Conservation (phyloP, 495 filamentous ascomycete genomes). For the Oidiodendron maius region DNA sequence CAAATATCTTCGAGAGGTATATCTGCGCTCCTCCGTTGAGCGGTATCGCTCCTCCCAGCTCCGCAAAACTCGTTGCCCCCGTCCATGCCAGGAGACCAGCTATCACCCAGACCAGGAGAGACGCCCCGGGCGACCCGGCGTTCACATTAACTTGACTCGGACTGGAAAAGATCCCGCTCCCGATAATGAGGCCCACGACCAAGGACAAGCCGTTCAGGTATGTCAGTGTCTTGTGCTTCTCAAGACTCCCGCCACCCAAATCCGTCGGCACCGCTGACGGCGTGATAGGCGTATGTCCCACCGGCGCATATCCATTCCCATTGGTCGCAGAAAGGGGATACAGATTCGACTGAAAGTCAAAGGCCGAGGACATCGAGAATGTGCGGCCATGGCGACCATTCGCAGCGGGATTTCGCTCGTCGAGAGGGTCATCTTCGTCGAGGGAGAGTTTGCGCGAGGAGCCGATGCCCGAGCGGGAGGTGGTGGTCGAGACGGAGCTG, state of each 20-base stretch:
- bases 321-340: constrained; percentile 89
- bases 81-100: constrained; percentile 94
- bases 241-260: constrained; percentile 56
- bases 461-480: constrained; percentile 75
- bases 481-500: constrained; percentile 50
- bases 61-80: constrained; percentile 91
- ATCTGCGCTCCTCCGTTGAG: constrained; percentile 91
- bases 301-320: constrained; percentile 68
- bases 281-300: constrained; percentile 60
- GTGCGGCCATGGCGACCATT: constrained; percentile 52
- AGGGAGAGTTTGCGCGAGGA: constrained; percentile 90
- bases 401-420: constrained; percentile 47
- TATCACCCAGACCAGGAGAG: constrained; percentile 83
- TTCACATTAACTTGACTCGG: constrained; percentile 91
- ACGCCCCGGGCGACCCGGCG: constrained; percentile 86
- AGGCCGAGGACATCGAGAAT: constrained; percentile 86
- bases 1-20: constrained; percentile 93
- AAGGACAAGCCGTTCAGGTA: constrained; percentile 90
- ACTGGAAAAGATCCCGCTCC: constrained; percentile 94
- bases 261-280: constrained; percentile 38
- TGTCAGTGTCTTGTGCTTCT: constrained; percentile 92
- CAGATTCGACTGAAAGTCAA: constrained; percentile 86
- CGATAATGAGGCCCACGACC: constrained; percentile 89
- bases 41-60: constrained; percentile 92
- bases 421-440: constrained; percentile 76